Conservation (phyloP, 169 alveolate species). For the Plasmodium gaboni region DNA sequence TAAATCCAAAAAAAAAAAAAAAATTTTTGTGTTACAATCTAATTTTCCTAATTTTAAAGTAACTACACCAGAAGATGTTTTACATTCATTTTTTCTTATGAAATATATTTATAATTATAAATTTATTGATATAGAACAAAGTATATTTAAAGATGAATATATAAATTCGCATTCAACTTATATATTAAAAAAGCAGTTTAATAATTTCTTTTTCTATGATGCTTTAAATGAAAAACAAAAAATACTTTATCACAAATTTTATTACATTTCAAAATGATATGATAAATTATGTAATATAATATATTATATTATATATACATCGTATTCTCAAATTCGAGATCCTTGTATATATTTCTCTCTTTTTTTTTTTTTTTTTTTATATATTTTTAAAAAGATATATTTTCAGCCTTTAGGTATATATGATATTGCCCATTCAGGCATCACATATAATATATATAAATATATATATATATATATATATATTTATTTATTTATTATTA, state of each 20-base stretch:
- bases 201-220: slow-evolving; percentile 30
- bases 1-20: slow-evolving; percentile 2
- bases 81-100: slow-evolving; percentile 29
- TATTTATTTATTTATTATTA: too few relatives aligned
- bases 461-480: too few relatives aligned
- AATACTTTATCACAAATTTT: slow-evolving; percentile 20
- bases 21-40: slow-evolving; percentile 18
- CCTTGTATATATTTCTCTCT: too few relatives aligned
- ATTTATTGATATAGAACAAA: neutral
- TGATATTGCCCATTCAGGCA: too few relatives aligned
- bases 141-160: slow-evolving; percentile 25
- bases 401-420: too few relatives aligned
- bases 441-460: too few relatives aligned
- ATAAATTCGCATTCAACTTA: slow-evolving; percentile 18
- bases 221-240: slow-evolving; percentile 31
- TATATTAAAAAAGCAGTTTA: slow-evolving; percentile 21
- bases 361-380: too few relatives aligned
- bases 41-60: slow-evolving; percentile 44
- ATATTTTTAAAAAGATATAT: too few relatives aligned
- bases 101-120: slow-evolving; percentile 8
- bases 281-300: too few relatives aligned
- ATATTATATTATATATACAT: too few relatives aligned
- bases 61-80: slow-evolving; percentile 46
- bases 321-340: too few relatives aligned
- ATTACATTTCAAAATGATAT: neutral